A percentile compares a stretch with the other conserved stretches of the same genome.
These are phyloP conservation scores for Trichophyton simii DNA, from an alignment of 2,329 filamentous ascomycete species.

Conservation along the genomic window DNA sequence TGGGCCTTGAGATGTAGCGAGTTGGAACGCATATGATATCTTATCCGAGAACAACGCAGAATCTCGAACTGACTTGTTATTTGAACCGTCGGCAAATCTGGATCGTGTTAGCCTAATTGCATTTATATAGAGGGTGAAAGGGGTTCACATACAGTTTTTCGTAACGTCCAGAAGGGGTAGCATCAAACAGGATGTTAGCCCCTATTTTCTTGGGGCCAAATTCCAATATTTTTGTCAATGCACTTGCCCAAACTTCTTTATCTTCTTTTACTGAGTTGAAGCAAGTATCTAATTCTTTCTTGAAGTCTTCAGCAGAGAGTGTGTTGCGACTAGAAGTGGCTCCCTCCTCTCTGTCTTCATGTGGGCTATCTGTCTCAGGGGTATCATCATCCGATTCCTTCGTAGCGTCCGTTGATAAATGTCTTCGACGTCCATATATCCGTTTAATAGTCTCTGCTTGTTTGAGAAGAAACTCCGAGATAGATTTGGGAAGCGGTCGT, in stretches of 20 bases:
- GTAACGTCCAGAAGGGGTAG: conserved; percentile 58
- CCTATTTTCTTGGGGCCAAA: conserved; percentile 80
- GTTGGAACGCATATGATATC: conserved; percentile 85
- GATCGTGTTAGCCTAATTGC: background rate
- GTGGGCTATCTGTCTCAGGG: conserved; percentile 17
- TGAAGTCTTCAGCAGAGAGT: conserved; percentile 65
- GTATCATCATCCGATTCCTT: conserved; percentile 14
- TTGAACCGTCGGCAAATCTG: conserved; percentile 6
- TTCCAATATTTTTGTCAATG: conserved; percentile 69
- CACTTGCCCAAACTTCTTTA: conserved; percentile 62
- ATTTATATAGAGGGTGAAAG: background rate
- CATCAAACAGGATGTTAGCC: conserved; percentile 80
- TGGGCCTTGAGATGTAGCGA: conserved; percentile 76
- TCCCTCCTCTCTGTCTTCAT: conserved; percentile 38
- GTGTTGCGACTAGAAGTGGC: conserved; percentile 48
- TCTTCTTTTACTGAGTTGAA: conserved; percentile 63
- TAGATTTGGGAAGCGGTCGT: conserved; percentile 60
- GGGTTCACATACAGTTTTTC: conserved; percentile 43
- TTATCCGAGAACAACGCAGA: conserved; percentile 72
- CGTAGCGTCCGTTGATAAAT: conserved; percentile 30
- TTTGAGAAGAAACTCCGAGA: conserved; percentile 76
- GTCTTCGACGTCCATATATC: conserved; percentile 59
- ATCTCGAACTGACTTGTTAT: conserved; percentile 15
- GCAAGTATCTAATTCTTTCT: conserved; percentile 49
- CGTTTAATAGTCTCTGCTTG: conserved; percentile 67